These are phyloP conservation scores for Colletotrichum agaves DNA, from an alignment of 2,329 filamentous ascomycete species.

Conservation along the genomic window DNA sequence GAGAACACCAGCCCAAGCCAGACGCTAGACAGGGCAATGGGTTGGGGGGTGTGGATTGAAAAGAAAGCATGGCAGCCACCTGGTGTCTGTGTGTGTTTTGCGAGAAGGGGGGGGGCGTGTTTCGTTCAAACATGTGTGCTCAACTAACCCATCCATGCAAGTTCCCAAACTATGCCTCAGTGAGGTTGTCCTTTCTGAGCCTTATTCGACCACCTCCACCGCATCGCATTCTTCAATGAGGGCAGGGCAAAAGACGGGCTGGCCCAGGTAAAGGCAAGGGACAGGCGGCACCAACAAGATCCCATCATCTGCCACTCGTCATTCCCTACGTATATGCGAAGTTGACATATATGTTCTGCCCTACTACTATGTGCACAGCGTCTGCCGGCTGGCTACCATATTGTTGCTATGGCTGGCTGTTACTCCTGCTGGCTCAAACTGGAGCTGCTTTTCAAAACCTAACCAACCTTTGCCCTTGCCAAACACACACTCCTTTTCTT, in stretches of 20 bases:
- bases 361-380: constrained; percentile 32
- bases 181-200: constrained; percentile 35
- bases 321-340: constrained; percentile 35
- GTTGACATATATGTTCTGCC: constrained; percentile 34
- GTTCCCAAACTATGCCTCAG: constrained; percentile 36
- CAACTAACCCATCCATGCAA: constrained; percentile 34
- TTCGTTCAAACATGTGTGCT: constrained; percentile 37
- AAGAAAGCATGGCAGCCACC: constrained; percentile 38
- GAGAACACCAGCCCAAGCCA: constrained; percentile 34
- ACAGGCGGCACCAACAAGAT: constrained; percentile 32
- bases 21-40: constrained; percentile 23
- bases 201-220: constrained; percentile 36
- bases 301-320: constrained; percentile 26
- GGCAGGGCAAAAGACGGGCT: constrained; percentile 32
- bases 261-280: constrained; percentile 30
- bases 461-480: constrained; percentile 32
- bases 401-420: constrained; percentile 1
- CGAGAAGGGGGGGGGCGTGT: constrained; percentile 29
- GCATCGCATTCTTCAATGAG: constrained; percentile 39
- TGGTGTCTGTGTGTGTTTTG: constrained; percentile 32
- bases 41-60: constrained; percentile 25
- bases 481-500: constrained; percentile 24
- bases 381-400: constrained; percentile 14
- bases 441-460: constrained; percentile 17
- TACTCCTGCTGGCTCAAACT: neutral